Evolutionary conservation across 2,329 filamentous ascomycete genomes (phyloP).

Genomic region (Keithomyces neogunnii): DNA sequence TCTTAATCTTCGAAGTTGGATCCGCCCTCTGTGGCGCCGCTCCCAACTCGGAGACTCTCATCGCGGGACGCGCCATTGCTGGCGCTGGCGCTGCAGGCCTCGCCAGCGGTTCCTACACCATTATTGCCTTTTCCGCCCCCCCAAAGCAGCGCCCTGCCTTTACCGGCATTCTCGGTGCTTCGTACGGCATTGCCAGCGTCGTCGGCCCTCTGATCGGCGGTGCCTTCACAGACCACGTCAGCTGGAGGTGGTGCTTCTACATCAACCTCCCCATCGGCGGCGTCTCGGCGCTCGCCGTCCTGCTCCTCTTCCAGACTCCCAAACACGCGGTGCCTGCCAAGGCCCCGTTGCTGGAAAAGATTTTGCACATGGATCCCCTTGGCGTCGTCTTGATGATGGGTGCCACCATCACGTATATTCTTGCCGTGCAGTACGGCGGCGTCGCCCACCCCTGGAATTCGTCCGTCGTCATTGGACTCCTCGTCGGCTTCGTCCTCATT

Average conservation of each 20-base stretch:
- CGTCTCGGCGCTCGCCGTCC: slow-evolving; percentile 24
- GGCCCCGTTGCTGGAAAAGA: slow-evolving; percentile 31
- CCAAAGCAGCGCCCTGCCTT: slow-evolving; percentile 26
- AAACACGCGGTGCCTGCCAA: slow-evolving; percentile 26
- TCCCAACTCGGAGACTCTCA: slow-evolving; percentile 37
- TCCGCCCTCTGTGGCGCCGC: slow-evolving; percentile 40
- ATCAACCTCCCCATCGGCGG: slow-evolving; percentile 29
- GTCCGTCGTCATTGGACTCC: slow-evolving; percentile 31
- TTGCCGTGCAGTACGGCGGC: slow-evolving; percentile 41
- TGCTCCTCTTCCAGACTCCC: slow-evolving; percentile 34
- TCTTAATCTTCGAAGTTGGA: slow-evolving; percentile 47
- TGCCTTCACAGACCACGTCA: slow-evolving; percentile 27
- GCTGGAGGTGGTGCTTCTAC: slow-evolving; percentile 33
- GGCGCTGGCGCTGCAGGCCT: slow-evolving; percentile 38
- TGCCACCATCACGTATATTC: slow-evolving; percentile 32
- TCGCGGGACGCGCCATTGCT: slow-evolving; percentile 40
- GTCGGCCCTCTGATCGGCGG: slow-evolving; percentile 28
- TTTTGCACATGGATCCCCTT: slow-evolving; percentile 38
- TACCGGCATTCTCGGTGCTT: slow-evolving; percentile 28
- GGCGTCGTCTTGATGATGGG: slow-evolving; percentile 37
- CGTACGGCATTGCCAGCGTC: slow-evolving; percentile 27
- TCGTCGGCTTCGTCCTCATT: slow-evolving; percentile 30
- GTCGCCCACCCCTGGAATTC: slow-evolving; percentile 33
- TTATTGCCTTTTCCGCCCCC: slow-evolving; percentile 35
- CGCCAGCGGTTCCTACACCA: slow-evolving; percentile 38